Evolutionary conservation across 371 early-diverging fungal species (phyloP), one percentile per base, ranked within the genome.

Genomic region (Mortierella polycephala): DNA sequence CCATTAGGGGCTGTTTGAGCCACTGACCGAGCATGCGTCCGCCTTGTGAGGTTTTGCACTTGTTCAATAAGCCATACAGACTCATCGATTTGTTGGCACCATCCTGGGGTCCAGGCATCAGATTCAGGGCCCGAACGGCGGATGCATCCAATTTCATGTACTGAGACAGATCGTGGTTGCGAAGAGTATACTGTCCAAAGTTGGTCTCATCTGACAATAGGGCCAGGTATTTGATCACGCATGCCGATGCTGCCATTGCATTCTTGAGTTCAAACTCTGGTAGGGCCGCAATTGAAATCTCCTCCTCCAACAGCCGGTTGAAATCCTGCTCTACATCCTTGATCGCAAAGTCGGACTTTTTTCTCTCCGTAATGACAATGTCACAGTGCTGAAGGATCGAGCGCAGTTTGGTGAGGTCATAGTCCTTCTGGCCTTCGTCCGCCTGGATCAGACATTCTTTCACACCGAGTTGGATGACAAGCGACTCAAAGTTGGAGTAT

Each of bases 101-200:
- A 74, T 96, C 96, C 37, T 88, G 86, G 5, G 91, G 86, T 40
- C 87, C 82, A 0, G 95, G 96, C 85, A 95, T 89, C 54, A 98
- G 76, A 71, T 96, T 96, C 20, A 98, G 82, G 0, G 98, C 98
- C 23, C 85, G 83, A 12, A 98, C 86, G 0, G 99, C 99, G 2
- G 97, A 90, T 0, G 94, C 91, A 75, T 97, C 99, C 49, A 98
- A 85, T 52, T 91, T 87, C 97, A 98, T 96, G 75, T 90, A 96
- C 75, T 96, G 96, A 5, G 93, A 88, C 52, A 96, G 81, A 72
- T 95, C 93, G 80, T 95, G 93, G 39, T 84, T 83, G 51, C 80
- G 68, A 5, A 97, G 75, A 1, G 83, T 74, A 74, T 92, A 97
- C 57, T 90, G 86, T 40, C 93, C 91, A 77, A 89, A 89, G 75